Base-by-base conservation (phyloP, 225 moss, liverwort and hornwort species). In the Marchantia polymorpha region DNA sequence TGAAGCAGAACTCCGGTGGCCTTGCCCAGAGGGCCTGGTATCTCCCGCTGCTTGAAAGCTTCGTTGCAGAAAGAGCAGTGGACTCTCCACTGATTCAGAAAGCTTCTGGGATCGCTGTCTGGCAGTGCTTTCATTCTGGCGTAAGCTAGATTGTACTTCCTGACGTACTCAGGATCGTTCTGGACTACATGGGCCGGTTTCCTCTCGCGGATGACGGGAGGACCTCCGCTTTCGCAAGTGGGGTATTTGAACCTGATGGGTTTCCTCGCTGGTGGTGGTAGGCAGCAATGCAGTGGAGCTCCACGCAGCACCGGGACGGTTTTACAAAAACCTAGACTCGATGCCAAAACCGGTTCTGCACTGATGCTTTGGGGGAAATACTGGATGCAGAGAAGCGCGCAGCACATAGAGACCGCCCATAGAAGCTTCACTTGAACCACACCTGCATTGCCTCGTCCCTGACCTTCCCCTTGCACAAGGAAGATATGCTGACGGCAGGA, bases 51-150 rank as follows among this genome's bases (percentile, higher is more conserved):
- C 80, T 80, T 83, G 72, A 79, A 85, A 3, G 82, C 85, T 49
- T 75, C 81, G 48, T 72, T 81, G 73, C 89, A 85, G 60, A 85
- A 87, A 20, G 77, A 83, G 53, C 89, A 90, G 71, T 85, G 89
- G 6, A 76, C 56, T 39, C 84, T 90, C 9, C 79, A 64, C 80
- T 85, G 85, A 52, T 77, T 78, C 7, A 23, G 25, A 69, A 85
- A 79, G 17, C 81, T 82, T 61, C 87, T 79, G 2, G 85, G 87
- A 75, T 89, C 89, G 14, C 77, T 50, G 3, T 30, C 26, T 3
- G 89, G 89, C 30, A 87, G 81, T 39, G 81, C 87, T 46, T 84
- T 84, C 89, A 87, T 89, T 69, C 78, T 68, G 61, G 69, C 27
- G 69, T 86, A 89, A 22, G 84, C 87, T 64, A 47, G 69, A 76